These are phyloP conservation scores for Boletus eberwhitei DNA, from an alignment of 768 basidiomycete genomes.

Conservation along the genomic window DNA sequence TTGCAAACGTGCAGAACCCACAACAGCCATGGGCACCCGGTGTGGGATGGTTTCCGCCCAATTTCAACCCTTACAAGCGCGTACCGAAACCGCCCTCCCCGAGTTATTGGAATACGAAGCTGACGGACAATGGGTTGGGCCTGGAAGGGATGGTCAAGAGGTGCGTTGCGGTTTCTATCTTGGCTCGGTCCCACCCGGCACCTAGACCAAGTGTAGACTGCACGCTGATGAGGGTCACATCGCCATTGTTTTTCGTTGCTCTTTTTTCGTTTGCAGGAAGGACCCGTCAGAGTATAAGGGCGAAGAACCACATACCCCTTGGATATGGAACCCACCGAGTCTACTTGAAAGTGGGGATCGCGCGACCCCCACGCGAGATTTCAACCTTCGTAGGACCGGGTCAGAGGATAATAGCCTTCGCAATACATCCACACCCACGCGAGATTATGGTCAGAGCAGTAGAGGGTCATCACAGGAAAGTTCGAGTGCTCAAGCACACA, in stretches of 20 bases:
- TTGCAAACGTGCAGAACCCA: conserved; percentile 25
- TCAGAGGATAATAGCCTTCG: conserved; percentile 18
- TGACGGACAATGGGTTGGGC: conserved; percentile 63
- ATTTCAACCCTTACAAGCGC: conserved; percentile 64
- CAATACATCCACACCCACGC: conserved; percentile 14
- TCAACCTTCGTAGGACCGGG: conserved; percentile 19
- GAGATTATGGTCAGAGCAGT: conserved; percentile 22
- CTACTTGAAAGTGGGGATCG: conserved; percentile 33
- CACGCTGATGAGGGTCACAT: conserved; percentile 8
- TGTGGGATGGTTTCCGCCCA: conserved; percentile 29
- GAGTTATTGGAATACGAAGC: conserved; percentile 58
- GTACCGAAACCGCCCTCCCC: conserved; percentile 57
- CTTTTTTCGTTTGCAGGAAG: conserved; percentile 12
- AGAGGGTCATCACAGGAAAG: conserved; percentile 13
- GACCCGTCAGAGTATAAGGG: conserved; percentile 34
- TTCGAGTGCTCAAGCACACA: conserved; percentile 12
- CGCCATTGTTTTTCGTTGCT: background rate
- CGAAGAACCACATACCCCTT: conserved; percentile 54
- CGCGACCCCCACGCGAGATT: conserved; percentile 30
- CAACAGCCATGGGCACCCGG: conserved; percentile 34
- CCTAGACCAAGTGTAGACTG: background rate
- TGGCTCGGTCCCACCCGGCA: background rate
- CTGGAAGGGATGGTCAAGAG: conserved; percentile 59
- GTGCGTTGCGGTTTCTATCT: conserved; percentile 37
- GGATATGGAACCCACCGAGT: conserved; percentile 66